Conservation (phyloP, 352 stramenopile species). For the Elongisporangium undulatum region DNA sequence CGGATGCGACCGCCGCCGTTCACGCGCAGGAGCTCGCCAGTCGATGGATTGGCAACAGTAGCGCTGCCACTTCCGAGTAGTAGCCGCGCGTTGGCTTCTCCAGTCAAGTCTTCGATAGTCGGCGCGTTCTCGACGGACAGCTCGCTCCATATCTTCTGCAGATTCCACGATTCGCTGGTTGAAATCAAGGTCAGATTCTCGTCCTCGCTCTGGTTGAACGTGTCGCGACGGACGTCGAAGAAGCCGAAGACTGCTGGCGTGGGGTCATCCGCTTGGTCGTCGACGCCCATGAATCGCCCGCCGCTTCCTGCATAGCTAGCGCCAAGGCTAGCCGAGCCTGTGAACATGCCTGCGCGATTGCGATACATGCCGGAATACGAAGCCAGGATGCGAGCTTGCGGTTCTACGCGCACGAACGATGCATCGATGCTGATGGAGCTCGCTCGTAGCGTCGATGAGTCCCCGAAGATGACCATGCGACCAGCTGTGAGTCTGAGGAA, state of each 20-base stretch:
- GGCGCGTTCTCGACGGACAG: conserved; percentile 5
- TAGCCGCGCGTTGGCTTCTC: conserved; percentile 18
- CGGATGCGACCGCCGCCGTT: conserved; percentile 55
- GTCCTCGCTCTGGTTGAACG: background rate
- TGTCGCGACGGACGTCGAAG: background rate
- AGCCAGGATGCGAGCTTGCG: conserved; percentile 23
- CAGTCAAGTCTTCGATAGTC: conserved; percentile 12
- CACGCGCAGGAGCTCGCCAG: conserved; percentile 4
- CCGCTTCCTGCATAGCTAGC: conserved; percentile 56
- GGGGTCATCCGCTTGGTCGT: background rate
- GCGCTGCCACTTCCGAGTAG: conserved; percentile 46
- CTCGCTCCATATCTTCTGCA: background rate
- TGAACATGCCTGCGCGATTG: conserved; percentile 21
- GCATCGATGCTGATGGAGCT: conserved; percentile 49
- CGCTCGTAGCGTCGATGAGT: conserved; percentile 26
- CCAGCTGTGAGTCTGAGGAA: conserved; percentile 42
- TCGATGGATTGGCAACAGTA: conserved; percentile 4
- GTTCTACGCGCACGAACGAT: conserved; percentile 57
- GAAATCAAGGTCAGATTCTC: background rate
- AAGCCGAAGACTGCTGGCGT: background rate
- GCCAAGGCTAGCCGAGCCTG: conserved; percentile 33
- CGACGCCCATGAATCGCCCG: conserved; percentile 24
- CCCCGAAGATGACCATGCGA: conserved; percentile 46
- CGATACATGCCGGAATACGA: conserved; percentile 29
- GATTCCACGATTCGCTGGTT: background rate